Evolutionary conservation across 768 basidiomycete species (phyloP).

Genomic region (Xerocomellus amylosporus): DNA sequence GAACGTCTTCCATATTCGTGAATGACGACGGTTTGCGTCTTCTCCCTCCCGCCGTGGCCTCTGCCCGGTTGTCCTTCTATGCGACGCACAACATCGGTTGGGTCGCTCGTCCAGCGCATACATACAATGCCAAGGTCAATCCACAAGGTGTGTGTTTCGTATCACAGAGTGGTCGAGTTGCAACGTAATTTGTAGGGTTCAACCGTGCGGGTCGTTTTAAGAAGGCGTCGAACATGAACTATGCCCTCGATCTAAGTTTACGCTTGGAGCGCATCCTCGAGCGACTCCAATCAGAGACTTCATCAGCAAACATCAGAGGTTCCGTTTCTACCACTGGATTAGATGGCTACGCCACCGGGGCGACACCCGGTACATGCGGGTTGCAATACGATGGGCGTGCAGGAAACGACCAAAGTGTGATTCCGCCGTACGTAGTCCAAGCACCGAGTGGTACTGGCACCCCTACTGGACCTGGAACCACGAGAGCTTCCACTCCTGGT

Average conservation of each 20-base stretch:
- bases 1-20: conserved; percentile 54
- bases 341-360: conserved; percentile 23
- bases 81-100: conserved; percentile 57
- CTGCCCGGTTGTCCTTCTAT: conserved; percentile 51
- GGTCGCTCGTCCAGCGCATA: conserved; percentile 56
- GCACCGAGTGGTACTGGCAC: conserved; percentile 24
- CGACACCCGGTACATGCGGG: conserved; percentile 49
- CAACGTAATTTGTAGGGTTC: conserved; percentile 18
- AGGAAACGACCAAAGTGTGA: conserved; percentile 52
- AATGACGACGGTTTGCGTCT: conserved; percentile 63
- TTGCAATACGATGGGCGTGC: conserved; percentile 64
- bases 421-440: conserved; percentile 19
- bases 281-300: conserved; percentile 26
- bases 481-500: conserved; percentile 16
- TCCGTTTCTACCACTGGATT: conserved; percentile 24
- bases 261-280: conserved; percentile 34
- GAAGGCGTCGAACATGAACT: conserved; percentile 93
- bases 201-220: conserved; percentile 77
- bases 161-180: conserved; percentile 35
- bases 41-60: conserved; percentile 44
- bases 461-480: conserved; percentile 26
- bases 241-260: conserved; percentile 50
- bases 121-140: conserved; percentile 39
- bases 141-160: conserved; percentile 41
- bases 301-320: conserved; percentile 20